Evolutionary conservation across 805 yeast species (phyloP).

Genomic region (Saccharomyces kudriavzevii): DNA sequence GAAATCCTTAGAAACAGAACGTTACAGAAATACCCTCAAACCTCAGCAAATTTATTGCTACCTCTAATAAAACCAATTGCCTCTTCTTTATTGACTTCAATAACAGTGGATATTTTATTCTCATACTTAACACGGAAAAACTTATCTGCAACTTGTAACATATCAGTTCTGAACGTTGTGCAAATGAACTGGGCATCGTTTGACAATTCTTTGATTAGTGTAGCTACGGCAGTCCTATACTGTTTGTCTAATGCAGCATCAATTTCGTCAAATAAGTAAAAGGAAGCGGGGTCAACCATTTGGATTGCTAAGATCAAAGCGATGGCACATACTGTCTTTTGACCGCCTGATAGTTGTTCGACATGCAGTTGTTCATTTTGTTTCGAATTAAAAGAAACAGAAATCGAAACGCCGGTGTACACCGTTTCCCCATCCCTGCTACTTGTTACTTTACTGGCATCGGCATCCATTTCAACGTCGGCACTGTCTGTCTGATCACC

Average conservation of each 20-base stretch:
- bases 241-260: slow-evolving; percentile 94
- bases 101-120: slow-evolving; percentile 71
- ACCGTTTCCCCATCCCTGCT: slow-evolving; percentile 21
- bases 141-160: slow-evolving; percentile 77
- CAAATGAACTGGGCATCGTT: slow-evolving; percentile 81
- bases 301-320: slow-evolving; percentile 91
- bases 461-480: slow-evolving; percentile 14
- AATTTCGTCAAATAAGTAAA: slow-evolving; percentile 90
- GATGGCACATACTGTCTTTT: slow-evolving; percentile 91
- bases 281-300: slow-evolving; percentile 93
- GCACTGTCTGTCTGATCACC: slow-evolving; percentile 18
- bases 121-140: slow-evolving; percentile 82
- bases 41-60: slow-evolving; percentile 22
- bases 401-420: slow-evolving; percentile 74
- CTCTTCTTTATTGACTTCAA: slow-evolving; percentile 58
- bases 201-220: slow-evolving; percentile 58
- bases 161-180: slow-evolving; percentile 91
- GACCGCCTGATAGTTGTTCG: slow-evolving; percentile 94
- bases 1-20: background rate
- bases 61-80: slow-evolving; percentile 84
- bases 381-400: slow-evolving; percentile 83
- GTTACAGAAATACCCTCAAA: slow-evolving; percentile 3
- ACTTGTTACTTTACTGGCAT: slow-evolving; percentile 5
- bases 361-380: slow-evolving; percentile 78
- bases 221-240: slow-evolving; percentile 81